phyloP scores from a whole-genome alignment of 129 eudicot genomes.

The Chrysanthemum seticuspe region DNA sequence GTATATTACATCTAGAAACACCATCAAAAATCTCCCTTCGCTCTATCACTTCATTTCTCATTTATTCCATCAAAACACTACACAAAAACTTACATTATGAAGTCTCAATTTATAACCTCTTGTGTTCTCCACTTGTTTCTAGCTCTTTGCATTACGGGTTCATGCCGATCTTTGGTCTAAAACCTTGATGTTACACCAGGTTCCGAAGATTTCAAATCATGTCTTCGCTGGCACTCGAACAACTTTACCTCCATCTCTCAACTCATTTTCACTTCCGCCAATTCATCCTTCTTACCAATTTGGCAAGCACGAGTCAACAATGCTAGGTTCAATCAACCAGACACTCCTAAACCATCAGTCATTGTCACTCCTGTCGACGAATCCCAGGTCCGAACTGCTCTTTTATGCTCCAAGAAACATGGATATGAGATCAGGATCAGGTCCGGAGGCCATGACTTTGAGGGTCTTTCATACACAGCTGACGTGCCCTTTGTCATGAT shows the following conservation, averaged over 20 bases:
- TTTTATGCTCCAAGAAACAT: background rate
- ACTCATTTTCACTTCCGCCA: background rate
- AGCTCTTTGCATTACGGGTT: background rate
- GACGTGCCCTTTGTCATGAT: constrained; percentile 7
- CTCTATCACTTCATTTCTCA: too few relatives aligned
- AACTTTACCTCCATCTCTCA: background rate
- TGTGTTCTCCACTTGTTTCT: background rate
- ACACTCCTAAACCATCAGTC: background rate
- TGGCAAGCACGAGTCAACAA: background rate
- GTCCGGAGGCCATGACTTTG: too few relatives aligned
- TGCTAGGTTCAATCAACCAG: background rate
- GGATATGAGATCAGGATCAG: too few relatives aligned
- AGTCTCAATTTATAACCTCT: background rate
- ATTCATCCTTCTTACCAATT: background rate
- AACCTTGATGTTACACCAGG: background rate
- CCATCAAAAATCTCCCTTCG: too few relatives aligned
- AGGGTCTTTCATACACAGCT: too few relatives aligned
- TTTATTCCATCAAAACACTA: too few relatives aligned
- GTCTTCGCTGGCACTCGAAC: background rate
- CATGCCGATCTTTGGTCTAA: background rate
- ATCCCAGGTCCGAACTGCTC: background rate
- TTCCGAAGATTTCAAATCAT: background rate
- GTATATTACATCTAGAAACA: too few relatives aligned
- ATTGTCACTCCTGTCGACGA: background rate
- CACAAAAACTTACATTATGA: too few relatives aligned